Conservation (phyloP, 352 stramenopile genomes). For the Thraustochytrium sp. region DNA sequence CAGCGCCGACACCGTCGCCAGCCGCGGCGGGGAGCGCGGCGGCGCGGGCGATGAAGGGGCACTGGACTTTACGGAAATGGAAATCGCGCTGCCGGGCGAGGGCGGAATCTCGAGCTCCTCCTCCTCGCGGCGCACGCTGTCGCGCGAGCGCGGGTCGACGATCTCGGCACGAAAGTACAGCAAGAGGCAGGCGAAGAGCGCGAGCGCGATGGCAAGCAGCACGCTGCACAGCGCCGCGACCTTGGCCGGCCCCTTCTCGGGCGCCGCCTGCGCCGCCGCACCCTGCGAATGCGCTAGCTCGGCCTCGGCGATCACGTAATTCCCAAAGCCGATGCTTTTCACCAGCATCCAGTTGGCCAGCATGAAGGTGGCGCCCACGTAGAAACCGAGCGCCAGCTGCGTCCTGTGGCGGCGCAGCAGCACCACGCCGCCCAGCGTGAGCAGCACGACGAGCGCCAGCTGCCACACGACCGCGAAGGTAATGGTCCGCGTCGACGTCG, state of each 20-base stretch:
- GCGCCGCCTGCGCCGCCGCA: neutral
- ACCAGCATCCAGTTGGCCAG: constrained; percentile 13
- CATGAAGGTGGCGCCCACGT: neutral
- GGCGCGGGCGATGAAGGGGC: neutral
- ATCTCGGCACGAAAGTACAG: neutral
- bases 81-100: neutral
- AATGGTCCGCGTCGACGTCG: neutral
- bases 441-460: neutral
- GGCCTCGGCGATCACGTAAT: neutral
- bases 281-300: neutral
- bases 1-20: too few species aligned
- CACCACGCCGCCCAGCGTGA: neutral
- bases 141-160: neutral
- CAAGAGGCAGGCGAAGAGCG: neutral
- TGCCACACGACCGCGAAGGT: neutral
- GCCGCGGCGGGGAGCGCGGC: neutral
- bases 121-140: neutral
- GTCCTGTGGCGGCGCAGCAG: neutral
- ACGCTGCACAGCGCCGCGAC: neutral
- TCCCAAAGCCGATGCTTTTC: neutral
- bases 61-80: neutral
- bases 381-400: neutral
- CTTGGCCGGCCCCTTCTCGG: neutral
- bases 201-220: neutral
- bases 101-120: neutral